Evolutionary conservation across 192 early-diverging fungal genomes (phyloP), one percentile per base, ranked within the genome.

Genomic region (Gamsiella multidivaricata): DNA sequence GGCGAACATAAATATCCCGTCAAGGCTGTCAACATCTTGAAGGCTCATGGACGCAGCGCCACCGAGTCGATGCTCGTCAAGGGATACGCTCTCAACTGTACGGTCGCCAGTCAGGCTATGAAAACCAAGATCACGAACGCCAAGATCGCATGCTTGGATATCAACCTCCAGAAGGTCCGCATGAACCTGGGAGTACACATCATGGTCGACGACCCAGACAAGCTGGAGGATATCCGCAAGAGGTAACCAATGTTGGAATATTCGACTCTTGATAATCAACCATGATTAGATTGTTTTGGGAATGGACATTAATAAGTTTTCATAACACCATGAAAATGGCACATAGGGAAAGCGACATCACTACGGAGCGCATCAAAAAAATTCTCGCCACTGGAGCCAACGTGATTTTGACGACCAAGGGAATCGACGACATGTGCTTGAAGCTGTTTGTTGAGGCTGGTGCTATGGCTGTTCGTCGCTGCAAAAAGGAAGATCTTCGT

Each of bases 181-280:
- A 98, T 99, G 98, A 91, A 94, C 82, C 81, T 99, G 51, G 98
- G 98, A 55, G 95, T 99, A 47, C 93, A 98, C 69, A 97, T 99
- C 80, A 94, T 97, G 33, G 92, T 99, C 32, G 98, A 99, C 80
- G 95, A 99, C 75, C 98, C 98, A 26, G 93, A 98, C 68, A 92
- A 98, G 78, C 87, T 99, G 18, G 98, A 99, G 83, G 98, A 91
- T 39, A 98, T 99, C 79, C 88, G 98, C 63, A 88, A 90, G 65
- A 82, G 92, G 90, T 94, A 80, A 41, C 41, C 14, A 42, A n/a
- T 14, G 8, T 39, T 34, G 31, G 28, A 34, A 54, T 26, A n/a
- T 28, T 0, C 51, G 25, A 12, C 10, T 12, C 11, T 28, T 22
- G 3, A 53, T 26, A 7, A 53, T 28, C 29, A 3, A 46, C 17